A percentile compares a stretch with the other conserved stretches of the same genome.
These are phyloP conservation scores for Arthromyces matolae DNA, from an alignment of 768 basidiomycete genomes.

Conservation along the genomic window DNA sequence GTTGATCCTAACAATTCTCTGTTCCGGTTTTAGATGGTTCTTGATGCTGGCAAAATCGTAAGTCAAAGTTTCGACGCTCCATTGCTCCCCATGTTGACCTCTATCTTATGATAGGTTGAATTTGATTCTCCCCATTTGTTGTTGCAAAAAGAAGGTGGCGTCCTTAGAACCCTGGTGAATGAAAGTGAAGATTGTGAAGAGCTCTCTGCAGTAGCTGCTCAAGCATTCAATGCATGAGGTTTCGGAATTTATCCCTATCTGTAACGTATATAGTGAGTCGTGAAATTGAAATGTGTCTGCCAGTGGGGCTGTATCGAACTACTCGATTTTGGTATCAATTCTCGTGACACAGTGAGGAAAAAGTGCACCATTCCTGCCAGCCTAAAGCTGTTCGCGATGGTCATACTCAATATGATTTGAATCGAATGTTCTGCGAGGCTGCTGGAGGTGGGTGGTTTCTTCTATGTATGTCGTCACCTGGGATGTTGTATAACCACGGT, in stretches of 20 bases:
- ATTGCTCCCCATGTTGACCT: background rate
- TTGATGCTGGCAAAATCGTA: slow-evolving; percentile 52
- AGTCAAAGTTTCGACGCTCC: slow-evolving; percentile 2
- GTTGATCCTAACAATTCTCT: background rate
- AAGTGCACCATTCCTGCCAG: no score
- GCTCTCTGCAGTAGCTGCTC: slow-evolving; percentile 40
- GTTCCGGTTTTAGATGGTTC: slow-evolving; percentile 39
- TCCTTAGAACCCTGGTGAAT: slow-evolving; percentile 52
- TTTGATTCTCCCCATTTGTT: slow-evolving; percentile 51
- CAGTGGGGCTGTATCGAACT: no score
- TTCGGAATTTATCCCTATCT: background rate
- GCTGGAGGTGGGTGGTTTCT: no score
- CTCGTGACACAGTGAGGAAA: no score
- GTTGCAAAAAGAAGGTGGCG: slow-evolving; percentile 48
- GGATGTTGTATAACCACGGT: no score
- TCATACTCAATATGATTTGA: no score
- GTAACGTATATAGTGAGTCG: background rate
- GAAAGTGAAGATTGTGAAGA: slow-evolving; percentile 50
- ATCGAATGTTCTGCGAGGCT: no score
- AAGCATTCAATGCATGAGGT: background rate
- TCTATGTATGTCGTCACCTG: no score
- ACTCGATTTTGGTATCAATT: no score
- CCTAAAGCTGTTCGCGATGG: no score
- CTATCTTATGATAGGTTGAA: slow-evolving; percentile 37
- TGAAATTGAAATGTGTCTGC: background rate